Base-by-base conservation (phyloP, 768 basidiomycete genomes). In the Jaapia argillacea region DNA sequence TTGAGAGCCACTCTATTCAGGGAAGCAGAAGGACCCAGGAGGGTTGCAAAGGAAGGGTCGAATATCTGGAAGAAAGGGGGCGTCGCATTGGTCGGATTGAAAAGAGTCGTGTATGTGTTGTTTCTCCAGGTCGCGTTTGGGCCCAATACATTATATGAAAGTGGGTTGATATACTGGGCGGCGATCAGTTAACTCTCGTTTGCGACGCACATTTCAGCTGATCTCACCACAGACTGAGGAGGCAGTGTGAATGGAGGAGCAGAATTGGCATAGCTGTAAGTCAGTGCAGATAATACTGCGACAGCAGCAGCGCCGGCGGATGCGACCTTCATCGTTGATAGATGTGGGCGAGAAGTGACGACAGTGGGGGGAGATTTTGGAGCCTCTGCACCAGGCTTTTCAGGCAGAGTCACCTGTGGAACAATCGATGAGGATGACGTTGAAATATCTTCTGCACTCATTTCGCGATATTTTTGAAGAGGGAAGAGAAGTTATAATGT, bases 11-110 rank as follows among this genome's bases (percentile, higher is more conserved):
- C 72, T 46, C 73, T 57, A 3, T 71, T 69, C 40, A 88, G 70
- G 0, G 71, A 70, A 4, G 85, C 75, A 21, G 63, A 60, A 3
- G 58, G 48, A 1, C 84, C 85, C 1, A 85, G 69, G 44, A 86
- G 64, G 10, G 28, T 33, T 5, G 57, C 44, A 59, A 88, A 86
- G n/a, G 59, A 58, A 3, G 60, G 56, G 50, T 77, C 66, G 53
- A 70, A 72, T 22, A 71, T 56, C 49, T 77, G 74, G 60, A 86
- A 81, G 52, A 81, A 74, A 0, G 78, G 76, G 12, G 73, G 64
- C n/a, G 58, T 57, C 27, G 70, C 67, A 51, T 72, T 71, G 14
- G 77, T 79, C 2, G 81, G 83, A 51, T 81, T 79, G 60, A 79
- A 76, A 38, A 70, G 65, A 10, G 65, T 53, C 23, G 54, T 59